These are phyloP conservation scores for Tulasnella sp. DNA, from an alignment of 768 basidiomycete species.

Conservation along the genomic window DNA sequence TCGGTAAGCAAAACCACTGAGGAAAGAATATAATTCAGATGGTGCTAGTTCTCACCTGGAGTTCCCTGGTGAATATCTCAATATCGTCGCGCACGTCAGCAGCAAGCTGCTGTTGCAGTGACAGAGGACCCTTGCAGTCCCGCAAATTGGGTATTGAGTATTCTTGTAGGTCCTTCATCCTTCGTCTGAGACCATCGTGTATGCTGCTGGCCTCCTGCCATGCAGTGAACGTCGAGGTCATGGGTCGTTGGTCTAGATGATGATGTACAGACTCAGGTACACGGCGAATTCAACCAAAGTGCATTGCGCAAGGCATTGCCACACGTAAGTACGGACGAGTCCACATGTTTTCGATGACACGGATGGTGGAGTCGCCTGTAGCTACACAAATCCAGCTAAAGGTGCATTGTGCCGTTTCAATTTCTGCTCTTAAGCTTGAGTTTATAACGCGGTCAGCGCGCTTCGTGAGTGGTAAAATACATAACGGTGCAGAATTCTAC, in stretches of 20 bases:
- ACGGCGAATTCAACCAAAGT: no score
- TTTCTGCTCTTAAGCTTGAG: no score
- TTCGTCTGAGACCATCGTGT: constrained; percentile 25
- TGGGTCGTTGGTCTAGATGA: no score
- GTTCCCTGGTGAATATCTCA: constrained; percentile 44
- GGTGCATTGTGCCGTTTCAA: no score
- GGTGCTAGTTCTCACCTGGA: constrained; percentile 44
- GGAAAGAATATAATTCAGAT: neutral
- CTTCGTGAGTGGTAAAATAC: no score
- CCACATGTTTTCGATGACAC: no score
- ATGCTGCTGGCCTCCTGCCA: neutral
- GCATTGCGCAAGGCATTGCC: no score
- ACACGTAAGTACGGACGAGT: no score
- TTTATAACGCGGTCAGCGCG: no score
- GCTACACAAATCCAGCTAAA: no score
- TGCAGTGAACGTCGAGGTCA: neutral
- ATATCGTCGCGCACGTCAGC: constrained; percentile 72
- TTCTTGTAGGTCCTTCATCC: constrained; percentile 50
- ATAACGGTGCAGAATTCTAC: neutral
- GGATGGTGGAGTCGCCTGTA: no score
- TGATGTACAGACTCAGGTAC: no score
- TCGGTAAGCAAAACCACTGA: constrained; percentile 13
- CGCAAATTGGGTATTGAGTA: constrained; percentile 69
- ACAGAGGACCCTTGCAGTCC: constrained; percentile 55
- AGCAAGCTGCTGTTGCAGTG: constrained; percentile 59